These are phyloP conservation scores for Clitopilus hobsonii DNA, from an alignment of 768 basidiomycete species.

Conservation along the genomic window DNA sequence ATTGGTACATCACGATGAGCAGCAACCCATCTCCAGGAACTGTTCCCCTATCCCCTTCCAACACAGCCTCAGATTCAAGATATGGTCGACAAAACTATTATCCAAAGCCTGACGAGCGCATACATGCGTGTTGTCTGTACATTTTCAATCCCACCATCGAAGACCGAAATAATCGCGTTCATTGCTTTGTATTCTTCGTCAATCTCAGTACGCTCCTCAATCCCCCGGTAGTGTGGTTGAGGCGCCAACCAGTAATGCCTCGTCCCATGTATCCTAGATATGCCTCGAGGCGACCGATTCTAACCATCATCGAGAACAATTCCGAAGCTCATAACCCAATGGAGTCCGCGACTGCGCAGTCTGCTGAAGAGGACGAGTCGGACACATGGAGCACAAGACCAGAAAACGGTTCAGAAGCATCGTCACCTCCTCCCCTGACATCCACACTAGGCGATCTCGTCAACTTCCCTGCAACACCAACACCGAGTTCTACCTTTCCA, in stretches of 20 bases:
- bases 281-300: not conserved
- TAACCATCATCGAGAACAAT: not conserved
- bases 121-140: constrained; percentile 46
- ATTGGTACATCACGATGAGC: constrained; percentile 53
- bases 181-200: constrained; percentile 47
- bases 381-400: not conserved
- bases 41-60: constrained; percentile 19
- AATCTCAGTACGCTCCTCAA: constrained; percentile 36
- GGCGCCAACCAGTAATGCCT: not conserved
- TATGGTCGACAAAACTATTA: constrained; percentile 31
- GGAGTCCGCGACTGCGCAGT: not conserved
- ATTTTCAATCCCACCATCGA: constrained; percentile 36
- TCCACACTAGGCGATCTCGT: not conserved
- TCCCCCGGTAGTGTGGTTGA: constrained; percentile 12
- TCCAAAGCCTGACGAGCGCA: constrained; percentile 42
- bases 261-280: not conserved
- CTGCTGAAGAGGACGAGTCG: not conserved
- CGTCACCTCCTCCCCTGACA: not conserved
- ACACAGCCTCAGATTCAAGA: constrained; percentile 10
- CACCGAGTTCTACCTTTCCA: not conserved
- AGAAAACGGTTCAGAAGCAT: not conserved
- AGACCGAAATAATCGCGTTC: constrained; percentile 30
- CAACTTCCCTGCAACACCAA: not conserved
- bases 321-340: too few species aligned
- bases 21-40: constrained; percentile 45